Evolutionary conservation across 2,329 filamentous ascomycete genomes (phyloP), one percentile per base, ranked within the genome.

Genomic region (Massarina eburnea): DNA sequence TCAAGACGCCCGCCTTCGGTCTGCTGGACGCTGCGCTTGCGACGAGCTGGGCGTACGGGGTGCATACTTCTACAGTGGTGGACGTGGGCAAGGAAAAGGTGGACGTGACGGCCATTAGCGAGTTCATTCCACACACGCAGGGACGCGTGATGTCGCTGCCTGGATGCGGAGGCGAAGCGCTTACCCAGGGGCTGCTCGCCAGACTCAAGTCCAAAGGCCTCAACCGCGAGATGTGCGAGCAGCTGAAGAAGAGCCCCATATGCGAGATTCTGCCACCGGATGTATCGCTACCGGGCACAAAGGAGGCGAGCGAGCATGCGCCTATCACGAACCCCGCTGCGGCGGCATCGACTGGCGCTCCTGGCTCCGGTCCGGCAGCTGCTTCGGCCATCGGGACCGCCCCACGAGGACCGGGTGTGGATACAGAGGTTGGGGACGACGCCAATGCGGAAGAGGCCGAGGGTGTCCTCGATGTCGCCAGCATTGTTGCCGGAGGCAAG

Each of bases 11-110:
- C 0, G 91, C 89, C 0, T 87, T 99, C 41, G 91, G 88, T 59
- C 80, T 97, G 52, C 86, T 99, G 75, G 89, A 97, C 71, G 87
- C 90, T 58, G 91, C 89, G 3, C 74, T 95, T 37, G 91, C 94
- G 20, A 88, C 90, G 1, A 86, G 76, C 46, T 86, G 83, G 62
- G 84, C 94, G 45, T 97, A 95, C 64, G 91, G 90, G 9, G 80
- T 91, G 22, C 80, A 85, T 24, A 90, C 83, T 58, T 86, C 94
- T 61, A 94, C 90, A 0, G 82, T 99, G 17, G 80, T 99, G 19
- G 94, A 99, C 68, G 87, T 99, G 48, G 94, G 94, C 9, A 89
- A 85, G 67, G 84, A 89, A 61, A 97, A 97, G 74, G 89, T 92
- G 19, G 91, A 99, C 61, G 82, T 99, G 17, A 95, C 91, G 1